Evolutionary conservation across 768 basidiomycete species (phyloP).

Genomic region (Cystofilobasidium ferigula): DNA sequence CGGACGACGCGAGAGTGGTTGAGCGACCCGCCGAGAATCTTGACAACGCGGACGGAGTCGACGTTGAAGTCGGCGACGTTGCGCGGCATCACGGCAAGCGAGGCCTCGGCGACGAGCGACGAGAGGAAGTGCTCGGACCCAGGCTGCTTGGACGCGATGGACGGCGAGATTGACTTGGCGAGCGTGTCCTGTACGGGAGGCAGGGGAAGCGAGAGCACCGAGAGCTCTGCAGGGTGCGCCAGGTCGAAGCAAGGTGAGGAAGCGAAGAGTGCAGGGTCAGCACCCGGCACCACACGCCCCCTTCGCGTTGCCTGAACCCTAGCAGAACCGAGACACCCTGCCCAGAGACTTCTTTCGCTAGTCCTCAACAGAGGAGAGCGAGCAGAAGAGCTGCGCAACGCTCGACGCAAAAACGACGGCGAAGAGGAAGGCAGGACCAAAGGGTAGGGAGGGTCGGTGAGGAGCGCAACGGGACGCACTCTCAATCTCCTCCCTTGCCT

Average conservation of each 20-base stretch:
- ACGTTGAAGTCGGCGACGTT: conserved; percentile 72
- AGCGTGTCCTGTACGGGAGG: conserved; percentile 63
- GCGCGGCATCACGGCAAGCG: conserved; percentile 69
- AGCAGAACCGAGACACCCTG: too few species aligned
- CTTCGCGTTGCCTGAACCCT: too few species aligned
- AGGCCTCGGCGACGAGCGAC: conserved; percentile 80
- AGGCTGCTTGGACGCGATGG: conserved; percentile 95
- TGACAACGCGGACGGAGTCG: conserved; percentile 94
- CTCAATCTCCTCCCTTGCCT: conserved; percentile 77
- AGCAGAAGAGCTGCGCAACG: background rate
- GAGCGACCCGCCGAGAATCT: conserved; percentile 93
- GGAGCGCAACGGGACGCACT: conserved; percentile 49
- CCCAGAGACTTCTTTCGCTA: background rate
- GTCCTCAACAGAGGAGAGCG: background rate
- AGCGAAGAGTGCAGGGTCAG: too few species aligned
- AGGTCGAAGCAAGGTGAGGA: background rate
- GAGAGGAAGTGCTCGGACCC: conserved; percentile 78
- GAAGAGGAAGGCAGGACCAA: conserved; percentile 25
- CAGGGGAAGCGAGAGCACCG: conserved; percentile 56
- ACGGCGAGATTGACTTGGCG: conserved; percentile 66
- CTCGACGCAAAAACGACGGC: too few species aligned
- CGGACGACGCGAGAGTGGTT: conserved; percentile 73
- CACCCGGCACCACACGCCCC: too few species aligned
- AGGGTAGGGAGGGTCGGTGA: conserved; percentile 25
- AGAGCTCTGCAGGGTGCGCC: conserved; percentile 48